These are phyloP conservation scores for Dipodascus geniculatus DNA, from an alignment of 805 yeast species.

Conservation along the genomic window DNA sequence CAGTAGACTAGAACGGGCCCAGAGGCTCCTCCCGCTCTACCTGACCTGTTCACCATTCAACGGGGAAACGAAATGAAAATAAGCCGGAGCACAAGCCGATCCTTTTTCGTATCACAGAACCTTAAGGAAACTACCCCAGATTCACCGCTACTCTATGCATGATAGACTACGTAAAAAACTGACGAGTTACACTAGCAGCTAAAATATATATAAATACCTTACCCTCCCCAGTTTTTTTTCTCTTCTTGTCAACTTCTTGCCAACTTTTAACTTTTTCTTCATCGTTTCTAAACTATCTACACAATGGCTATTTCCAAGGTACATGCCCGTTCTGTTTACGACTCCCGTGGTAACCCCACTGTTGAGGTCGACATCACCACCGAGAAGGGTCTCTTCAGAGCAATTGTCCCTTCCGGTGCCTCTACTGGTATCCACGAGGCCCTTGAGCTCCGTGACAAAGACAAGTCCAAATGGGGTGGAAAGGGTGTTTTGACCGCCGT, in stretches of 20 bases:
- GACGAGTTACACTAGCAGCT: background rate
- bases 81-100: background rate
- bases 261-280: background rate
- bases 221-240: background rate
- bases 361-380: constrained; percentile 97
- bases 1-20: too few species aligned
- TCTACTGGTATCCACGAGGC: constrained; percentile 99
- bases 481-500: constrained; percentile 98
- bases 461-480: constrained; percentile 95
- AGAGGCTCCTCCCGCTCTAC: background rate
- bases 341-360: constrained; percentile 99
- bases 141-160: background rate
- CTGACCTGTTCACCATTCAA: background rate
- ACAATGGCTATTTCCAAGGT: constrained; percentile 77
- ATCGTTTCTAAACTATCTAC: background rate
- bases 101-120: background rate
- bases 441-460: constrained; percentile 95
- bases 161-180: background rate
- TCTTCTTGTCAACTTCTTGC: background rate
- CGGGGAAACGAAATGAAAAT: background rate
- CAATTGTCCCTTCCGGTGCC: constrained; percentile 99
- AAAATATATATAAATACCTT: background rate
- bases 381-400: constrained; percentile 85
- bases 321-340: constrained; percentile 95
- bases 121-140: background rate